A percentile compares a stretch with the other conserved stretches of the same genome.
Evolutionary conservation across 2,329 filamentous ascomycete species (phyloP).

Genomic region (Colletotrichum eremochloae): DNA sequence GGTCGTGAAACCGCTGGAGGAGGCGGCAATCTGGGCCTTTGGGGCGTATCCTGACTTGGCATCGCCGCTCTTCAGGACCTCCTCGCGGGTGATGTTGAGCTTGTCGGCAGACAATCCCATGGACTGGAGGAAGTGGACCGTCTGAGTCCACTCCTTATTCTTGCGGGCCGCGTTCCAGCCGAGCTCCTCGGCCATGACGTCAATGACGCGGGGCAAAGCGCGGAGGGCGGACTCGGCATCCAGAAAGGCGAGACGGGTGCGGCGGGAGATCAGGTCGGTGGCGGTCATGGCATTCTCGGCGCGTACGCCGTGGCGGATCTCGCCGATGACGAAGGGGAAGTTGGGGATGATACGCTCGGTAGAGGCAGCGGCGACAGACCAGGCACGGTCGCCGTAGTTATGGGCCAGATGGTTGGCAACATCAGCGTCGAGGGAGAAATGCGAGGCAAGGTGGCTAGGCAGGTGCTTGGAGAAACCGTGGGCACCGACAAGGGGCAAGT

Average conservation of each 20-base stretch:
- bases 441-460: constrained; percentile 52
- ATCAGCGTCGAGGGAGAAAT: constrained; percentile 52
- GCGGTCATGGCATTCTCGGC: constrained; percentile 81
- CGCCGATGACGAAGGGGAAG: constrained; percentile 81
- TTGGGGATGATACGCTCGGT: constrained; percentile 71
- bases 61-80: constrained; percentile 44
- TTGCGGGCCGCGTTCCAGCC: constrained; percentile 73
- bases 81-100: constrained; percentile 47
- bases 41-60: constrained; percentile 24
- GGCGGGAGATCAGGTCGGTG: constrained; percentile 77
- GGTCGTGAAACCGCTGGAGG: constrained; percentile 32
- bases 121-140: constrained; percentile 58
- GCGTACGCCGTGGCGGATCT: constrained; percentile 78
- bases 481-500: constrained; percentile 79
- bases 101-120: constrained; percentile 57
- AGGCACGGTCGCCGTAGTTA: constrained; percentile 70
- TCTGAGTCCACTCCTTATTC: constrained; percentile 68
- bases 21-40: constrained; percentile 20
- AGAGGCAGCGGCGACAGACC: constrained; percentile 71
- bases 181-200: constrained; percentile 79
- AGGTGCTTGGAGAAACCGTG: constrained; percentile 71
- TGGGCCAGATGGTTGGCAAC: constrained; percentile 58
- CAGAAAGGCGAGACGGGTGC: constrained; percentile 81
- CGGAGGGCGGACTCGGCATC: constrained; percentile 79
- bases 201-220: constrained; percentile 77